Conservation (phyloP, 2,329 filamentous ascomycete genomes). For the Clonostachys chloroleuca region DNA sequence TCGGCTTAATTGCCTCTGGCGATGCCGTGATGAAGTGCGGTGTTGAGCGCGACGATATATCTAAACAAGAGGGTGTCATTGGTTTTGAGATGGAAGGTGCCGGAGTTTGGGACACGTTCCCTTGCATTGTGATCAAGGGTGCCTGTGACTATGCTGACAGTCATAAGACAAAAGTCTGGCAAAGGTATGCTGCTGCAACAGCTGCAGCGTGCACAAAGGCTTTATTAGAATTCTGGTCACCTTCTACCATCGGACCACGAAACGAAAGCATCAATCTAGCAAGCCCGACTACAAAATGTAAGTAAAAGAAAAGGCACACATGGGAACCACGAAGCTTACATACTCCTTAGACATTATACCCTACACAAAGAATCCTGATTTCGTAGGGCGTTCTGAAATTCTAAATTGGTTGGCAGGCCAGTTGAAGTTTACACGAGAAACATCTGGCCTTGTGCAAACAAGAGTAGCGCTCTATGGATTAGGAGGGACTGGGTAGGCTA, state of each 20-base stretch:
- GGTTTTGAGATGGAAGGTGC: conserved; percentile 26
- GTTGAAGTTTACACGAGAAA: no score
- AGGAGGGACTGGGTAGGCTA: no score
- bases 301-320: no score
- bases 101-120: conserved; percentile 21
- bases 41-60: not conserved
- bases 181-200: conserved; percentile 28
- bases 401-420: no score
- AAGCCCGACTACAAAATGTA: no score
- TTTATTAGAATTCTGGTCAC: conserved; percentile 1
- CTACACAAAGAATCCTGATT: no score
- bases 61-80: not conserved
- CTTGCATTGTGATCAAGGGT: conserved; percentile 30
- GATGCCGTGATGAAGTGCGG: not conserved
- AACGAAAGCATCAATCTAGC: no score
- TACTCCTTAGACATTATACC: no score
- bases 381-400: no score
- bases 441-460: no score
- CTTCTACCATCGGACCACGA: not conserved
- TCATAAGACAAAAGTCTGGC: conserved; percentile 21
- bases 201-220: conserved; percentile 22
- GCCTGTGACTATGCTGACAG: conserved; percentile 24
- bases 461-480: no score
- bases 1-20: not conserved
- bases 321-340: no score